Percentiles rank a stretch among this genome's conserved stretches.
These are phyloP conservation scores for Hanseniaspora hatyaiensis DNA, from an alignment of 805 yeast species.

Conservation along the genomic window DNA sequence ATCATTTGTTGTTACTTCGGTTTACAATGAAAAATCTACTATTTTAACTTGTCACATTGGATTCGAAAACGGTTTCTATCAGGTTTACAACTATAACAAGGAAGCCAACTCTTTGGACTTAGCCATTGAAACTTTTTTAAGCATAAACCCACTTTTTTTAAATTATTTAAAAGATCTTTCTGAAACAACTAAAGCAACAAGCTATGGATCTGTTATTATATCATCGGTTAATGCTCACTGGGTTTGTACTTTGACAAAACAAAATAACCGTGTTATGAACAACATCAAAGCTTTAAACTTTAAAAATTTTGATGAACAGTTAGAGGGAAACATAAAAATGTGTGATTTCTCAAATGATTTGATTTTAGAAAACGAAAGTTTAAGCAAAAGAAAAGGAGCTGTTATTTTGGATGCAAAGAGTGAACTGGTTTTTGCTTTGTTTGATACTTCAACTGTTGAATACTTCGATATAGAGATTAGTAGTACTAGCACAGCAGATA, in stretches of 20 bases:
- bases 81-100: background rate
- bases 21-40: background rate
- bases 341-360: conserved; percentile 4
- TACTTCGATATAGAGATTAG: no score
- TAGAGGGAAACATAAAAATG: background rate
- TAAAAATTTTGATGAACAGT: background rate
- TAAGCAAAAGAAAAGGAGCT: conserved; percentile 1
- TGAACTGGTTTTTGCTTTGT: background rate
- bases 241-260: background rate
- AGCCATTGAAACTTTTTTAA: background rate
- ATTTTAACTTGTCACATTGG: conserved; percentile 7
- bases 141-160: background rate
- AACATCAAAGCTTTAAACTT: background rate
- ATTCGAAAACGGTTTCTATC: conserved; percentile 8
- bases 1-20: background rate
- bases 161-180: background rate
- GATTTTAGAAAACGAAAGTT: conserved; percentile 2
- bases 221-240: background rate
- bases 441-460: background rate
- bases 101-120: background rate
- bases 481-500: no score
- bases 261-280: background rate
- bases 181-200: background rate
- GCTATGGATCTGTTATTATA: background rate
- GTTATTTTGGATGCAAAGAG: background rate